phyloP scores from a whole-genome alignment of 1,284 basidiomycete genomes.

The Cystobasidium sp. region DNA sequence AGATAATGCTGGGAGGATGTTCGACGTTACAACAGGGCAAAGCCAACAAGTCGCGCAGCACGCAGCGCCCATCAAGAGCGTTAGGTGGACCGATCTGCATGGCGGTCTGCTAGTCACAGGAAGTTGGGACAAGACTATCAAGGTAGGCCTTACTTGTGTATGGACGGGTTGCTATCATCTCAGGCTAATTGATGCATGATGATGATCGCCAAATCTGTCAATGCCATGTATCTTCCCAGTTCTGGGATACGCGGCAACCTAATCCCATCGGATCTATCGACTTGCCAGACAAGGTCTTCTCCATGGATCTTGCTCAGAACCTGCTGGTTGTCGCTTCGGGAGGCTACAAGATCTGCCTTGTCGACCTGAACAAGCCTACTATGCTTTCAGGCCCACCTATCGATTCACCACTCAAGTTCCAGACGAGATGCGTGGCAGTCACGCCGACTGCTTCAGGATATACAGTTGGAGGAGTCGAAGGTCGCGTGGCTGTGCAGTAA shows the following conservation, averaged over 20 bases:
- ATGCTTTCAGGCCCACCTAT: constrained; percentile 62
- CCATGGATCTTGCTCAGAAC: constrained; percentile 79
- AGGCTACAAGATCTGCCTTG: constrained; percentile 85
- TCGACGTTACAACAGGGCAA: constrained; percentile 73
- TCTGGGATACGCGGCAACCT: constrained; percentile 83
- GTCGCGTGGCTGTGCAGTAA: constrained; percentile 93
- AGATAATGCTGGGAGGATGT: constrained; percentile 80
- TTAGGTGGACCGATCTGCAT: constrained; percentile 75
- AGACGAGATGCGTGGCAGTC: constrained; percentile 84
- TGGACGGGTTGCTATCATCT: too few species aligned
- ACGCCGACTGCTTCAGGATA: constrained; percentile 82
- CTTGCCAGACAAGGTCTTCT: constrained; percentile 87
- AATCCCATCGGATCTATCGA: constrained; percentile 75
- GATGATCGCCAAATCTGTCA: background rate
- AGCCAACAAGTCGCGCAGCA: constrained; percentile 74
- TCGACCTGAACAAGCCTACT: constrained; percentile 80
- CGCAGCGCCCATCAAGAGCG: constrained; percentile 76
- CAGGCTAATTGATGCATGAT: background rate
- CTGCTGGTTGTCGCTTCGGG: constrained; percentile 95
- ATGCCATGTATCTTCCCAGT: constrained; percentile 61
- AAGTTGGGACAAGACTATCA: constrained; percentile 77
- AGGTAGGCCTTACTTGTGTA: constrained; percentile 3
- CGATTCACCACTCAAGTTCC: constrained; percentile 86
- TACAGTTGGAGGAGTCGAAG: constrained; percentile 92
- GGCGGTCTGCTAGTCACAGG: constrained; percentile 77